Evolutionary conservation across 1,139 yeast species (phyloP).

Genomic region (Sugiyamaella xylanicola): DNA sequence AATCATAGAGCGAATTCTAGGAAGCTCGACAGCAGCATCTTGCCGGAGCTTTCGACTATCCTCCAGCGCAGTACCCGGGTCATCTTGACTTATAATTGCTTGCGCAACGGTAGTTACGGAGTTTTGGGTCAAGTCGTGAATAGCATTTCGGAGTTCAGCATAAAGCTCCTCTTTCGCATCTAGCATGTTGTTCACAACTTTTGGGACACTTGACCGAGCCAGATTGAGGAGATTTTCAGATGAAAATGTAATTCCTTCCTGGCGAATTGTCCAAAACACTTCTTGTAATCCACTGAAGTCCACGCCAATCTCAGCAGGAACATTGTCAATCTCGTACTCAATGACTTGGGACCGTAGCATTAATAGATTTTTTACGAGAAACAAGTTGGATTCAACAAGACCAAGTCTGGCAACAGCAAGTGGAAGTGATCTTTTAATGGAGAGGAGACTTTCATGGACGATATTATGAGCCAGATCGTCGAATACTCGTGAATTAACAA

Average conservation of each 20-base stretch:
- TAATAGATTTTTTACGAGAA: constrained; percentile 70
- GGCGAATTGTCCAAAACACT: constrained; percentile 52
- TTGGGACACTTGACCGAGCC: constrained; percentile 74
- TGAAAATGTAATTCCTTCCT: constrained; percentile 36
- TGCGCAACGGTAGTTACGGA: constrained; percentile 42
- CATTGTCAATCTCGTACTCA: constrained; percentile 78
- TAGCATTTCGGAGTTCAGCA: constrained; percentile 67
- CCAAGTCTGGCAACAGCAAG: constrained; percentile 47
- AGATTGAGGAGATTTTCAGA: constrained; percentile 55
- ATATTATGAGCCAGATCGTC: constrained; percentile 89
- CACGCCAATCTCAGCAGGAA: constrained; percentile 67
- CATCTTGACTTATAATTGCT: constrained; percentile 38
- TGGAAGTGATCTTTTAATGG: constrained; percentile 56
- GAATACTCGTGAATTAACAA: constrained; percentile 71
- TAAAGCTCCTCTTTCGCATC: constrained; percentile 83
- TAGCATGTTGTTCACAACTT: constrained; percentile 79
- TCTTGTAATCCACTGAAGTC: constrained; percentile 73
- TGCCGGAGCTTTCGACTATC: constrained; percentile 50
- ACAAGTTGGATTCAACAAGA: constrained; percentile 62
- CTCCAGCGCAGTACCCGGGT: constrained; percentile 37
- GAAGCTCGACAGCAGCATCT: constrained; percentile 54
- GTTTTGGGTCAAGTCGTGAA: constrained; percentile 60
- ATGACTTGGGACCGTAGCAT: constrained; percentile 70
- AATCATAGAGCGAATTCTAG: constrained; percentile 57
- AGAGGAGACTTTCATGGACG: constrained; percentile 73